Conservation (phyloP, 495 filamentous ascomycete genomes). For the Chaetomium fimeti region DNA sequence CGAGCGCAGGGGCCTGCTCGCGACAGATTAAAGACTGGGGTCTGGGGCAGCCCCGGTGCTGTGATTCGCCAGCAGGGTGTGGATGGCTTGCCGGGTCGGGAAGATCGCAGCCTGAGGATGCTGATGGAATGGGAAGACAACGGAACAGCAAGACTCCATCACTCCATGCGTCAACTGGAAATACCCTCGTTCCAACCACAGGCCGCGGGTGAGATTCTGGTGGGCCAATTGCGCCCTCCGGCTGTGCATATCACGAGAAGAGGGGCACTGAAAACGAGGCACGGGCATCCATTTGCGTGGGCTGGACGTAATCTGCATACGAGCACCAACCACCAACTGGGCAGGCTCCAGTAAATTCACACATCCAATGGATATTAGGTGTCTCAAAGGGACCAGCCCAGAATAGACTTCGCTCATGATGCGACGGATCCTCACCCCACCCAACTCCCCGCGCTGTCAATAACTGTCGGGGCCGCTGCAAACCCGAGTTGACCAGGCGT, state of each 20-base stretch:
- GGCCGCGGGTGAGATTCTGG: not conserved
- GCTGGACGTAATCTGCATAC: not conserved
- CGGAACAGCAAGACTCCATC: not conserved
- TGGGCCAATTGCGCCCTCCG: slow-evolving; percentile 1
- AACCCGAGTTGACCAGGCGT: no score
- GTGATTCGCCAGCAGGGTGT: slow-evolving; percentile 29
- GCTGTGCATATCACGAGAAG: not conserved
- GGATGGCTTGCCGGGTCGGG: slow-evolving; percentile 27
- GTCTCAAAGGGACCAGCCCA: no score
- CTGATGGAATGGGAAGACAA: not conserved
- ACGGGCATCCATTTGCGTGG: not conserved
- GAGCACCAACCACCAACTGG: not conserved
- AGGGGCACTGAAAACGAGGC: not conserved
- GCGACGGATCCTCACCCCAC: no score
- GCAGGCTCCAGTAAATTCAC: no score
- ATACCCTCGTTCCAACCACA: not conserved
- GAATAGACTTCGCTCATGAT: no score
- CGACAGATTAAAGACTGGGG: slow-evolving; percentile 31
- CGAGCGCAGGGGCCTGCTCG: slow-evolving; percentile 26
- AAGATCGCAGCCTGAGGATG: slow-evolving; percentile 17
- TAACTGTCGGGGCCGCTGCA: no score
- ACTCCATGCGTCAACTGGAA: not conserved
- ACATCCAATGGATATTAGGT: no score
- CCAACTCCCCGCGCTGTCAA: no score
- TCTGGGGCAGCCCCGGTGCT: slow-evolving; percentile 3